phyloP scores from a whole-genome alignment of 371 early-diverging fungal genomes.

The Mucor piriformis region DNA sequence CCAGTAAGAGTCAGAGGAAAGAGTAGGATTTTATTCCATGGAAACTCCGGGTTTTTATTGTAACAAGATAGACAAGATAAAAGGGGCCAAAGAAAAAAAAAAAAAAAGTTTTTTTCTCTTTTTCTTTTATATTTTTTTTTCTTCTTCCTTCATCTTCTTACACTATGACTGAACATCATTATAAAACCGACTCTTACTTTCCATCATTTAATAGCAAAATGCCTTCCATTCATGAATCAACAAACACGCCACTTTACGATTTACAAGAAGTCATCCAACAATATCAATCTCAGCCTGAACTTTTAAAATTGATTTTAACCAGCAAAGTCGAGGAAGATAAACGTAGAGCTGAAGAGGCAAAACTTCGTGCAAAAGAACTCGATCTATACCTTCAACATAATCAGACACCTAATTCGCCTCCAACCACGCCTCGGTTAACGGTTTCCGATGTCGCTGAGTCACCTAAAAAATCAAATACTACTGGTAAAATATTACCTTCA shows the following conservation, averaged over 20 bases:
- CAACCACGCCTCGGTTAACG: conserved; percentile 10
- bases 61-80: neutral
- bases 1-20: no score
- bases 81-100: conserved; percentile 5
- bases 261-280: conserved; percentile 62
- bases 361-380: conserved; percentile 57
- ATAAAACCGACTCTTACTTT: conserved; percentile 5
- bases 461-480: neutral
- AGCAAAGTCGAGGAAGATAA: conserved; percentile 71
- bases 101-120: neutral
- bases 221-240: neutral
- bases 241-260: conserved; percentile 33
- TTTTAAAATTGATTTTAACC: conserved; percentile 61
- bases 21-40: conserved; percentile 5
- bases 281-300: conserved; percentile 63
- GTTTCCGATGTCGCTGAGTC: neutral
- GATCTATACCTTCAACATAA: conserved; percentile 42
- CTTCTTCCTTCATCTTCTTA: neutral
- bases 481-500: conserved; percentile 3
- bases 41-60: conserved; percentile 24
- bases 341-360: conserved; percentile 65
- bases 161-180: neutral
- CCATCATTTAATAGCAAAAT: conserved; percentile 1
- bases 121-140: conserved; percentile 1
- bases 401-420: conserved; percentile 6